A percentile compares a stretch with the other conserved stretches of the same genome.
phyloP scores from a whole-genome alignment of 495 filamentous ascomycete genomes.

The Letharia columbiana region DNA sequence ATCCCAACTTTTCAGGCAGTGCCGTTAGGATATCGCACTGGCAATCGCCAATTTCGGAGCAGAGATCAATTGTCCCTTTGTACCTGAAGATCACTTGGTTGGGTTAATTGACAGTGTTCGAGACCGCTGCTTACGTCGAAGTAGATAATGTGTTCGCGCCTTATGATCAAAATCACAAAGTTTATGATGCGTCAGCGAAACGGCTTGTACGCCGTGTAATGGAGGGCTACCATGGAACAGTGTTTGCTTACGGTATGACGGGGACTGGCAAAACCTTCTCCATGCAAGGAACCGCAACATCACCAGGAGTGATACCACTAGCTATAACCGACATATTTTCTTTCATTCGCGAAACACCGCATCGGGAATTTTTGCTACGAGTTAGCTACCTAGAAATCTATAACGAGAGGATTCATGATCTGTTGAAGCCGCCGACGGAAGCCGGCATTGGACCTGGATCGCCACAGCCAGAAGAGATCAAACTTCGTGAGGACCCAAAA shows the following conservation, averaged over 20 bases:
- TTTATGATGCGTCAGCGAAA: constrained; percentile 91
- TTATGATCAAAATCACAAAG: constrained; percentile 83
- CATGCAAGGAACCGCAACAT: constrained; percentile 96
- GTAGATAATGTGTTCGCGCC: constrained; percentile 92
- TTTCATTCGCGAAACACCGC: constrained; percentile 93
- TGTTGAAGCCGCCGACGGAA: constrained; percentile 63
- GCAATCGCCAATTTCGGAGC: neutral
- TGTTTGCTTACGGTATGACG: constrained; percentile 99
- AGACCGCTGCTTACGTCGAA: constrained; percentile 10
- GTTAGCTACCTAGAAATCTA: constrained; percentile 99
- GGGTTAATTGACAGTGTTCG: neutral
- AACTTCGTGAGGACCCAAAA: constrained; percentile 90
- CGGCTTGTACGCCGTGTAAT: constrained; percentile 91
- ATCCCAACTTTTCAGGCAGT: neutral
- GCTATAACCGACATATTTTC: constrained; percentile 99
- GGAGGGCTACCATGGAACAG: constrained; percentile 98
- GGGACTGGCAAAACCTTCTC: constrained; percentile 98
- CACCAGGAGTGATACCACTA: constrained; percentile 93
- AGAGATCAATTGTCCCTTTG: neutral
- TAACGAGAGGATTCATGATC: constrained; percentile 94
- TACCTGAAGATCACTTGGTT: neutral
- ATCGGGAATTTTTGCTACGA: constrained; percentile 86
- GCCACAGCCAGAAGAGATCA: constrained; percentile 76
- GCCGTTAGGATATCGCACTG: neutral
- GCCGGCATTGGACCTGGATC: constrained; percentile 37